Evolutionary conservation across 495 filamentous ascomycete species (phyloP).

Genomic region (Aspergillus sclerotiicarbonarius): DNA sequence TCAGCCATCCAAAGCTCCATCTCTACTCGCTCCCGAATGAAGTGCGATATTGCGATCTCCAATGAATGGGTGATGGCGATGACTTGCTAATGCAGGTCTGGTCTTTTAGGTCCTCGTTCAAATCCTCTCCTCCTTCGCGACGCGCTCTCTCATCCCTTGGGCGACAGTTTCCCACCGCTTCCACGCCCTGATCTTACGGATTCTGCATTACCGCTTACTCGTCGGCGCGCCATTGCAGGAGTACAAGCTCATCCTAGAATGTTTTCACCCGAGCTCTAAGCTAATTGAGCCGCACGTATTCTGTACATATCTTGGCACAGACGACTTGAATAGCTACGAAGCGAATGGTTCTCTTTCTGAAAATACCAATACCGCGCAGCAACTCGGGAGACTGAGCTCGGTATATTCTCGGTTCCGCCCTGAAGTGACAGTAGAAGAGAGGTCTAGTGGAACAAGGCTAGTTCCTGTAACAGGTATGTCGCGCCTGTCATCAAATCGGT

Average conservation of each 20-base stretch:
- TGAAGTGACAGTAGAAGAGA: conserved; percentile 45
- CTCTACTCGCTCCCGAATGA: conserved; percentile 53
- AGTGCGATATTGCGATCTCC: conserved; percentile 24
- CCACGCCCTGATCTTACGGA: conserved; percentile 62
- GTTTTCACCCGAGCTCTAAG: conserved; percentile 70
- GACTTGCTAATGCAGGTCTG: neutral
- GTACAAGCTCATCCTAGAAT: conserved; percentile 70
- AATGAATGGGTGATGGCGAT: neutral
- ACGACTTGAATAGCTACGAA: conserved; percentile 40
- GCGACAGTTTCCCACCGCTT: conserved; percentile 63
- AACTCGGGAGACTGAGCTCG: conserved; percentile 36
- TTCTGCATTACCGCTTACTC: conserved; percentile 64
- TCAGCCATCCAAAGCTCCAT: conserved; percentile 4
- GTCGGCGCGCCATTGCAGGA: conserved; percentile 54
- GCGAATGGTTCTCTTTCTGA: conserved; percentile 42
- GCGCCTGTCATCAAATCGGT: neutral
- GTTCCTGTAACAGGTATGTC: conserved; percentile 19
- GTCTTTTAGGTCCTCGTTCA: conserved; percentile 61
- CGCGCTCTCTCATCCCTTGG: conserved; percentile 58
- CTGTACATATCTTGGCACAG: conserved; percentile 65
- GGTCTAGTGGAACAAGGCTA: conserved; percentile 20
- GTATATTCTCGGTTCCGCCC: conserved; percentile 64
- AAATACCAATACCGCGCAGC: conserved; percentile 24
- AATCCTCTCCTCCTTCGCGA: conserved; percentile 61
- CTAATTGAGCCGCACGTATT: conserved; percentile 65